Conservation (phyloP, 2,329 filamentous ascomycete genomes). For the Aspergillus nomiae region DNA sequence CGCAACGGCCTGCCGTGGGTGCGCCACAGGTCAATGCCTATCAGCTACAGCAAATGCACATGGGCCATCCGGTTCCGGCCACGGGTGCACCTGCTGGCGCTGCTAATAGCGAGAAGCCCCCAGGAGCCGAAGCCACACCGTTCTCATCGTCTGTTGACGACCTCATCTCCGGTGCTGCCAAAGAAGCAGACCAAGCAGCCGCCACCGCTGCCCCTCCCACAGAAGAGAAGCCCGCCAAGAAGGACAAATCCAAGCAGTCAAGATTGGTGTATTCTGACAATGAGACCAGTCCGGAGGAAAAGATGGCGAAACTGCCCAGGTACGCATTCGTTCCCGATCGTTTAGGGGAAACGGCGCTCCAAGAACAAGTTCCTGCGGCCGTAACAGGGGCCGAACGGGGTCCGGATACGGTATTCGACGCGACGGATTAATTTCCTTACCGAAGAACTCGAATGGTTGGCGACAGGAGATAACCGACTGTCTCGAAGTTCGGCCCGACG, state of each 20-base stretch:
- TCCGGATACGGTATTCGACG: slow-evolving; percentile 37
- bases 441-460: slow-evolving; percentile 8
- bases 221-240: slow-evolving; percentile 67
- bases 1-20: slow-evolving; percentile 61
- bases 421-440: slow-evolving; percentile 27
- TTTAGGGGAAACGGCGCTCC: slow-evolving; percentile 39
- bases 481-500: slow-evolving; percentile 1
- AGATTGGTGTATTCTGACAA: slow-evolving; percentile 81
- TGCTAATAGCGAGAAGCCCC: slow-evolving; percentile 33
- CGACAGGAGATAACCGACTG: neutral
- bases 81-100: slow-evolving; percentile 26
- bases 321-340: slow-evolving; percentile 67
- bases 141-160: slow-evolving; percentile 52
- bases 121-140: slow-evolving; percentile 22
- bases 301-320: slow-evolving; percentile 75
- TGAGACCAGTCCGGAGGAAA: slow-evolving; percentile 82
- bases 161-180: slow-evolving; percentile 52
- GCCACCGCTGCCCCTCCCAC: slow-evolving; percentile 35
- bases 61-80: slow-evolving; percentile 45
- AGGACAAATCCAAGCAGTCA: slow-evolving; percentile 65
- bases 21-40: slow-evolving; percentile 56
- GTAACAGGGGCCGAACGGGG: slow-evolving; percentile 37
- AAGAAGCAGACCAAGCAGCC: slow-evolving; percentile 45
- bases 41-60: slow-evolving; percentile 61
- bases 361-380: slow-evolving; percentile 36